Evolutionary conservation across 176 grass and related monocot genomes (phyloP).

Genomic region (Oryza punctata): DNA sequence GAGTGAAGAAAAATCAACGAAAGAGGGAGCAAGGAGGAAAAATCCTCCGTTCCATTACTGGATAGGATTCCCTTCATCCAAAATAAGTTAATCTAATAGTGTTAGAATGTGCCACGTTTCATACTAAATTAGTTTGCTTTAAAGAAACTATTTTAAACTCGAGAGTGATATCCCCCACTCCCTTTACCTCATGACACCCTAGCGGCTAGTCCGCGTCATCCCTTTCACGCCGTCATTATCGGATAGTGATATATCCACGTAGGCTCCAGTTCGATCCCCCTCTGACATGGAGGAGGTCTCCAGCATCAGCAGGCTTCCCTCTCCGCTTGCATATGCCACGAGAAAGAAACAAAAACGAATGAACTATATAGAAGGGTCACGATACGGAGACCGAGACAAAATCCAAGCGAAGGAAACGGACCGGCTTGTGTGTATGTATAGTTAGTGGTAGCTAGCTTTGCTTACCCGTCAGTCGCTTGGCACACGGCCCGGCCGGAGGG

Average conservation of each 20-base stretch:
- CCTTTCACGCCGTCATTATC: not conserved
- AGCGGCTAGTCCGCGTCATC: not conserved
- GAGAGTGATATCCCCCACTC: no score
- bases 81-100: no score
- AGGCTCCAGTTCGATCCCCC: not conserved
- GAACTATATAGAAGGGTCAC: not conserved
- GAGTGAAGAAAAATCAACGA: no score
- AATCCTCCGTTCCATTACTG: not conserved
- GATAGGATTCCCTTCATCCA: no score
- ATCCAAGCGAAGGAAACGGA: not conserved
- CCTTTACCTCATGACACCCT: no score
- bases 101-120: no score
- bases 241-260: not conserved
- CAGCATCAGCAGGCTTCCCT: not conserved
- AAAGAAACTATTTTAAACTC: no score
- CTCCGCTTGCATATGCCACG: not conserved
- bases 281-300: not conserved
- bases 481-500: not conserved
- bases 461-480: not conserved
- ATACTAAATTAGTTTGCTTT: no score
- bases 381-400: not conserved
- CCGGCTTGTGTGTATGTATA: not conserved
- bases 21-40: not conserved
- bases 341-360: conserved; percentile 6
- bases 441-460: not conserved